phyloP scores from a whole-genome alignment of 352 stramenopile species.

The Sclerospora graminicola region DNA sequence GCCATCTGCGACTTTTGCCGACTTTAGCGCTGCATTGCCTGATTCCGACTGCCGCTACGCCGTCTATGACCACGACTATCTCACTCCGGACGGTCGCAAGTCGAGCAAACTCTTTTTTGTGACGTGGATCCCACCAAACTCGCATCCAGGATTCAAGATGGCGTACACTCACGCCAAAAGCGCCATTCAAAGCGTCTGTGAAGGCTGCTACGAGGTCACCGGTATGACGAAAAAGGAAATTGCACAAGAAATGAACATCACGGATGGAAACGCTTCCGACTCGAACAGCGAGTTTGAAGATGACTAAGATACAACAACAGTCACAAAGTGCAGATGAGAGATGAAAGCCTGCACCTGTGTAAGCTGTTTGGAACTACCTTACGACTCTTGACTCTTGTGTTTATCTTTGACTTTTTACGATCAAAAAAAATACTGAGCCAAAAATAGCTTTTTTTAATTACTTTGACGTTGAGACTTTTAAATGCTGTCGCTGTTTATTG shows the following conservation, averaged over 20 bases:
- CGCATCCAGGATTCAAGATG: constrained; percentile 80
- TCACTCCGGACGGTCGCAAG: constrained; percentile 67
- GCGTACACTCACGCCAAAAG: constrained; percentile 84
- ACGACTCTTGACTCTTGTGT: background rate
- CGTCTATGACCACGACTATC: constrained; percentile 82
- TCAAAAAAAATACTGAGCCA: constrained; percentile 8
- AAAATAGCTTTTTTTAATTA: constrained; percentile 7
- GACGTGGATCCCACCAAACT: constrained; percentile 80
- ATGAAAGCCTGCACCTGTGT: constrained; percentile 4
- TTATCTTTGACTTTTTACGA: constrained; percentile 9
- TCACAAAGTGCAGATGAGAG: background rate
- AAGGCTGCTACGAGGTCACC: constrained; percentile 75
- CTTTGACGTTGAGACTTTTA: constrained; percentile 23
- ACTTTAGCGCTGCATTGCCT: constrained; percentile 52
- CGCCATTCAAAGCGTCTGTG: constrained; percentile 61
- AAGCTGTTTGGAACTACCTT: constrained; percentile 3
- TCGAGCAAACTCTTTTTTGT: constrained; percentile 85
- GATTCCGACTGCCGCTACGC: constrained; percentile 81
- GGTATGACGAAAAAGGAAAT: constrained; percentile 67
- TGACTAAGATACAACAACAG: constrained; percentile 17
- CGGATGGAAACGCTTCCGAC: constrained; percentile 50
- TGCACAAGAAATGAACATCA: constrained; percentile 49
- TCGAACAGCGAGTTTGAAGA: constrained; percentile 84
- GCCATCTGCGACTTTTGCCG: constrained; percentile 34
- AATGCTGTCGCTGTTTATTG: constrained; percentile 56